Evolutionary conservation across 108 stramenopile species (phyloP), one percentile per base, ranked within the genome.

Genomic region (Thalassiosira profunda): DNA sequence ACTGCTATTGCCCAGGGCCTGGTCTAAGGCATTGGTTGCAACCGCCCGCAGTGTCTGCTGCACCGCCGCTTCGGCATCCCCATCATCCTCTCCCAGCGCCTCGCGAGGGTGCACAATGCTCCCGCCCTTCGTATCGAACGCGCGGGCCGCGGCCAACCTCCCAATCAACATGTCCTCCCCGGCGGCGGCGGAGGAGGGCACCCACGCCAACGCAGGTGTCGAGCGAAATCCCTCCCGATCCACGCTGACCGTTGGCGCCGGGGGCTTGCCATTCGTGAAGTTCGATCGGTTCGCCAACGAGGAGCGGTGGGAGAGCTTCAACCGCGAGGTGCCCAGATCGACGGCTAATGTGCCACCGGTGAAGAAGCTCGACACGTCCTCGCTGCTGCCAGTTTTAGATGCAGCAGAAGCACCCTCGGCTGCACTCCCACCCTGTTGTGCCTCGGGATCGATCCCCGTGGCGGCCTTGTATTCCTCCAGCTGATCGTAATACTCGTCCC

Each of bases 401-500:
- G 51, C 10, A 29, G 18, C 42, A 18, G 51, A 3, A 17, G 51
- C 29, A 17, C 1, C 18, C 20, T 20, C 29, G 8, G 28, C 31
- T 30, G 20, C 57, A 59, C 33, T 17, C 17, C 4, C 46, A 49
- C 8, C n/a, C 0, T 36, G 1, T 14, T 11, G 7, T 15, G 29
- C n/a, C 41, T 55, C 53, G 1, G 31, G 14, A 38, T 62, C 66
- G 15, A 37, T 33, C 1, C 66, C 67, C 21, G 52, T 67, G 5
- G 14, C n/a, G n/a, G 28, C 0, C 61, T 90, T 80, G 65, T 87
- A 90, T 43, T 88, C 80, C 38, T 83, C 68, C 47, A 93, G 24
- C 41, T 69, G 49, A 80, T 77, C 84, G 29, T 88, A 70, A 76
- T 93, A 93, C 9, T 93, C 89, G 41, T 89, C 87, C 89, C 89